Evolutionary conservation across 2,329 filamentous ascomycete genomes (phyloP), one percentile per base, ranked within the genome.

Genomic region (Dissoconium aciculare): DNA sequence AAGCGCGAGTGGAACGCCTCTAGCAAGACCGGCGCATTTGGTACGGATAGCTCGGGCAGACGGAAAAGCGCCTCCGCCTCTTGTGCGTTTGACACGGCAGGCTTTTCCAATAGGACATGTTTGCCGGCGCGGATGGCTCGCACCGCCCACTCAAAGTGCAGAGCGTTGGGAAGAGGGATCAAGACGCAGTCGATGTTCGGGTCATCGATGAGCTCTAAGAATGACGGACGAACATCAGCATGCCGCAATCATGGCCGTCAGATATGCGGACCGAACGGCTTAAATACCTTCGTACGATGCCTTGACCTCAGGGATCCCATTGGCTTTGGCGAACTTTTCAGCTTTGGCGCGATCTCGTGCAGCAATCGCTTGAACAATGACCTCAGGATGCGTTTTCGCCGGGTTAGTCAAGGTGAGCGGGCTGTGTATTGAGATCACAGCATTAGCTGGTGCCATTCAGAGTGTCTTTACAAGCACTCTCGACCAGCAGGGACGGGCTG

Each of bases 321-420:
- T 17, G 10, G 28, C 15, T 30, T 30, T 30, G 11, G 28, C 28
- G 16, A 30, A 30, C 5, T 11, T 17, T 30, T 30, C 28, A n/a
- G 28, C 28, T 19, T 12, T 30, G n/a, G 12, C 12, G 15, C 8
- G 28, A 15, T 30, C 28, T 10, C 17, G 15, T 5, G 28, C 26
- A 8, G 26, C 26, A 4, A 28, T 15, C 11, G 26, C 26, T 28
- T 28, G 26, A 5, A 15, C 26, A 14, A 28, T 28, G 26, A 28
- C 26, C 12, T 28, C 26, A 11, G 26, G 5, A 14, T 28, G 12
- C 5, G 26, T 4, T n/a, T 23, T 23, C 8, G 19, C 19, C 19
- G 19, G 19, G 19, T 23, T 23, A n/a, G n/a, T 23, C 19, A 23
- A 23, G 19, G 19, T 23, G 19, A 23, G 19, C n/a, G 19, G 19